Percentiles rank a stretch among this genome's conserved stretches.
Conservation (phyloP, 345 rosid genomes). For the Pistacia atlantica region DNA sequence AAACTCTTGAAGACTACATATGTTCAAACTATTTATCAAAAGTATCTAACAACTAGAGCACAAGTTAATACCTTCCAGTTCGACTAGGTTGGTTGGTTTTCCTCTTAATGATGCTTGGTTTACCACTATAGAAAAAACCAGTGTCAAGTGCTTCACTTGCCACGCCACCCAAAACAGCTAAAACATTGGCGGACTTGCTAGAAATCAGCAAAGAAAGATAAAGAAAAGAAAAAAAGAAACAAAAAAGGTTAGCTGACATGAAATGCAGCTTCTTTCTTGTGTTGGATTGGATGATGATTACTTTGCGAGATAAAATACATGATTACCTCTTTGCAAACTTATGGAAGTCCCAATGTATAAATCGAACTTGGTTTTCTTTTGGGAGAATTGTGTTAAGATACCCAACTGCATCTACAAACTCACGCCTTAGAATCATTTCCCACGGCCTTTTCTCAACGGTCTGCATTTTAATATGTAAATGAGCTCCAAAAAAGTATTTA, state of each 20-base stretch:
- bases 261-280: background rate
- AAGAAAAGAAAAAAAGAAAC: conserved; percentile 29
- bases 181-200: conserved; percentile 99
- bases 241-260: conserved; percentile 23
- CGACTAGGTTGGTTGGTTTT: conserved; percentile 55
- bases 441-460: conserved; percentile 96
- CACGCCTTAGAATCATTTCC: conserved; percentile 98
- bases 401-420: conserved; percentile 93
- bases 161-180: conserved; percentile 97
- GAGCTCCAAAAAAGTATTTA: background rate
- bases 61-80: conserved; percentile 58
- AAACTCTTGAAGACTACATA: background rate
- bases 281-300: background rate
- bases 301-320: conserved; percentile 6
- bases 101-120: conserved; percentile 62
- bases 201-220: conserved; percentile 18
- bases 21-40: background rate
- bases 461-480: conserved; percentile 49
- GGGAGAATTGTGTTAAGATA: conserved; percentile 79
- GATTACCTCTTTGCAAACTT: conserved; percentile 93
- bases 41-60: background rate
- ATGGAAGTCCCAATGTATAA: conserved; percentile 99
- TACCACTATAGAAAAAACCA: conserved; percentile 88
- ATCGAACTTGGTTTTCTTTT: conserved; percentile 80
- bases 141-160: conserved; percentile 98